Conservation (phyloP, 2,329 filamentous ascomycete genomes). For the Penicillium sp. region DNA sequence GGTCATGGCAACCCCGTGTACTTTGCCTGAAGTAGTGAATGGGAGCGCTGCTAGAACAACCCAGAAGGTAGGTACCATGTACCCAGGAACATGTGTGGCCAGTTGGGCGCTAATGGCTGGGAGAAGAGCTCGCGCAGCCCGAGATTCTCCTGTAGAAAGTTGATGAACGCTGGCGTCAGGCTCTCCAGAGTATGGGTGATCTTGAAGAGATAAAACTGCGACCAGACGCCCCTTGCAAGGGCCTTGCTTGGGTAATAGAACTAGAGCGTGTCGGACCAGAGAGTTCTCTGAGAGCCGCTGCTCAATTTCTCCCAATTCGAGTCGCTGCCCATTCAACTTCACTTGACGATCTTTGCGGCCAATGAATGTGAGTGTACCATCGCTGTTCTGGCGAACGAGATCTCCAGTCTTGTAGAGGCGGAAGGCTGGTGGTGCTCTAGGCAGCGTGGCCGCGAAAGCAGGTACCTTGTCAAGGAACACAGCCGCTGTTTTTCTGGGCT, state of each 20-base stretch:
- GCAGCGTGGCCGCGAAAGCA: neutral
- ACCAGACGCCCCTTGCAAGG: neutral
- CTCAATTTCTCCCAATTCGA: conserved; percentile 3
- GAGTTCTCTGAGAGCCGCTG: neutral
- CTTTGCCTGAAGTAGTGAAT: conserved; percentile 3
- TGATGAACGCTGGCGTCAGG: conserved; percentile 1
- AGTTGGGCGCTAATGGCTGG: conserved; percentile 1
- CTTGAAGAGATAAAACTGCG: neutral
- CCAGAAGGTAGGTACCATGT: conserved; percentile 3
- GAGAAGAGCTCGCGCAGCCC: neutral
- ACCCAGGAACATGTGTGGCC: conserved; percentile 1
- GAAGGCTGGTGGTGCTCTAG: conserved; percentile 1
- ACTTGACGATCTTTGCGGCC: neutral
- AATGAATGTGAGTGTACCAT: neutral
- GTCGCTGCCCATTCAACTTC: neutral
- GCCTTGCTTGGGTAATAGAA: conserved; percentile 1
- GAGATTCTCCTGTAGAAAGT: neutral
- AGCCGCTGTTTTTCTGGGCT: conserved; percentile 1
- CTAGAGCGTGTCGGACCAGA: neutral
- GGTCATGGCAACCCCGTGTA: conserved; percentile 1
- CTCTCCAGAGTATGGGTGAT: neutral
- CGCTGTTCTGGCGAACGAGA: neutral
- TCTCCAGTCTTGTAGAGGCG: neutral
- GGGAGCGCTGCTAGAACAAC: conserved; percentile 1
- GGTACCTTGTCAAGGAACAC: conserved; percentile 3